Base-by-base conservation (phyloP, 108 stramenopile genomes). In the Discostella pseudostelligera region DNA sequence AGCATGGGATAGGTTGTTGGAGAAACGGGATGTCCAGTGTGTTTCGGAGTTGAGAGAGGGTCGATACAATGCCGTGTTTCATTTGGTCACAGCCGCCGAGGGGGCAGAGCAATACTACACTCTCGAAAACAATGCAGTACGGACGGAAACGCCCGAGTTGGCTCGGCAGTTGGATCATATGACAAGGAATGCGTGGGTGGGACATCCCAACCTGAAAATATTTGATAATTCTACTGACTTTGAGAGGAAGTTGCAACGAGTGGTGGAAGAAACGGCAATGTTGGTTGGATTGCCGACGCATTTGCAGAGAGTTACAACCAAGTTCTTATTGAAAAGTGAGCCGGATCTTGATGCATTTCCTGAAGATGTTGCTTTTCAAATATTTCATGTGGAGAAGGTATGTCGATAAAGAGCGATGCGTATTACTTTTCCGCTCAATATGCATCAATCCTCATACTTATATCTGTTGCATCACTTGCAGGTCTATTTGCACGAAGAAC, bases 41-140 rank as follows among this genome's bases (percentile, higher is more conserved):
- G 84, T 83, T 13, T 76, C 79, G 12, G 87, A 90, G 35, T 63
- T 92, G 29, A 76, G 91, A 17, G 94, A 95, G 49, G 84, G 76
- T 11, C 78, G 97, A 19, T 98, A 98, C 75, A 88, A 98, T 82
- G 94, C 90, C 46, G 86, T 97, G 12, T 90, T 96, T 53, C 96
- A 97, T 68, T 76, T 98, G 69, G 92, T 97, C 0, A 95, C 97
- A 19, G 96, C 96, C 9, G 96, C 96, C 9, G 90, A 92, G 62
- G 93, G 96, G 21, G 96, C 96, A 0, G 81, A 80, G 43, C 35
- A 70, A 11, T 88, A 72, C 65, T 98, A 98, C 68, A 93, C 96
- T 2, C 58, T 91, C 59, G 95, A 92, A 40, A 98, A 97, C 59
- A 98, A 98, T 70, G 68, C 70, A 25, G 93, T 81, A 2, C 64